Percentiles rank a stretch among this genome's conserved stretches.
Evolutionary conservation across 2,329 filamentous ascomycete species (phyloP).

Genomic region (Penicillium griseofulvum): DNA sequence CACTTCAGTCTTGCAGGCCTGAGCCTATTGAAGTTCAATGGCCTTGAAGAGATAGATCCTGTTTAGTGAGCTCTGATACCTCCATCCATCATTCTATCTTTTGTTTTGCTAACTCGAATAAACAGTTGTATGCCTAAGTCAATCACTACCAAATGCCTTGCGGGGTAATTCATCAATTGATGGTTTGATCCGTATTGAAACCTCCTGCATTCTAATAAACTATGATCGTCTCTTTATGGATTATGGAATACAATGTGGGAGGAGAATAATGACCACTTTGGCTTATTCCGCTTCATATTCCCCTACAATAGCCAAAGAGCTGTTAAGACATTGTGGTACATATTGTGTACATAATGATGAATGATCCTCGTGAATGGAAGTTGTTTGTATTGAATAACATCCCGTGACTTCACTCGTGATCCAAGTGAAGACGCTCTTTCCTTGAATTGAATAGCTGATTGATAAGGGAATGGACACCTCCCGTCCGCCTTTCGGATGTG

Average conservation of each 20-base stretch:
- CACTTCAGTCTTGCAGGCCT: constrained; percentile 84
- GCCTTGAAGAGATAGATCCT: constrained; percentile 77
- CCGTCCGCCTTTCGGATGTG: neutral
- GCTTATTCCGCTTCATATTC: constrained; percentile 44
- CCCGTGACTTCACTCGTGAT: neutral
- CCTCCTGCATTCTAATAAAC: constrained; percentile 72
- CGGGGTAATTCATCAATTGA: constrained; percentile 30
- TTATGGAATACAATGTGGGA: constrained; percentile 70
- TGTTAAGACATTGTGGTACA: constrained; percentile 44
- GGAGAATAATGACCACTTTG: constrained; percentile 51
- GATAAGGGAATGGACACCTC: neutral
- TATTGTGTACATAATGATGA: constrained; percentile 10
- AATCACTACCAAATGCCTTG: constrained; percentile 60
- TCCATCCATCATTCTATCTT: neutral
- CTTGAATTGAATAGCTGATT: neutral
- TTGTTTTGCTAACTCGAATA: constrained; percentile 16
- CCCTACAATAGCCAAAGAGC: constrained; percentile 37
- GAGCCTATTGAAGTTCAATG: constrained; percentile 75
- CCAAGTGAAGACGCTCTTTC: neutral
- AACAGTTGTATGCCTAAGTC: constrained; percentile 68
- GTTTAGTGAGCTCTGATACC: constrained; percentile 64
- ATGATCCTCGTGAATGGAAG: neutral
- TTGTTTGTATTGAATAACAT: neutral
- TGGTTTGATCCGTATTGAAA: neutral
- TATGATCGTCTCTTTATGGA: constrained; percentile 48